Evolutionary conservation across 169 alveolate genomes (phyloP).

Genomic region (Cryptosporidium meleagridis): DNA sequence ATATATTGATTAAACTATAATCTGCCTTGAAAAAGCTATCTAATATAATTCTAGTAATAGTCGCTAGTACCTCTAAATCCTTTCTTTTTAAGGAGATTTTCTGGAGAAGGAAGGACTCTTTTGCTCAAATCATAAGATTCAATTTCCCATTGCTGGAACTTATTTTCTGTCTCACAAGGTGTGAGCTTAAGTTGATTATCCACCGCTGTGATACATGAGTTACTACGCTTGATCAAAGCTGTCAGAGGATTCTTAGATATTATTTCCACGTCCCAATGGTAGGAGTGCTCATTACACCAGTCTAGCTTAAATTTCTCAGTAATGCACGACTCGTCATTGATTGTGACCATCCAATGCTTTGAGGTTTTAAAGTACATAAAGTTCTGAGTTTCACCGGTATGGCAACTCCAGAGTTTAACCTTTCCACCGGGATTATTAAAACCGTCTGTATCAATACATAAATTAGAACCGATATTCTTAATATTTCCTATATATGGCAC

Average conservation of each 20-base stretch:
- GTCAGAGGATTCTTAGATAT: neutral
- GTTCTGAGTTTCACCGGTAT: conserved; percentile 58
- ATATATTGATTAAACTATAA: conserved; percentile 1
- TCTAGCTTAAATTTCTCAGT: conserved; percentile 42
- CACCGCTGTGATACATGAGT: conserved; percentile 21
- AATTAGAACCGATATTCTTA: conserved; percentile 55
- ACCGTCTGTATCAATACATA: conserved; percentile 63
- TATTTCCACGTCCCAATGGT: conserved; percentile 38
- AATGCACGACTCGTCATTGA: conserved; percentile 79
- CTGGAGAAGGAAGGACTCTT: conserved; percentile 68
- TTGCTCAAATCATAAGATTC: conserved; percentile 23
- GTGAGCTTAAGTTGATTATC: conserved; percentile 6
- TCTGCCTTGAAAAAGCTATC: neutral
- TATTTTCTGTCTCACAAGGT: conserved; percentile 14
- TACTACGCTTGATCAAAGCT: conserved; percentile 11
- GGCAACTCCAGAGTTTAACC: conserved; percentile 70
- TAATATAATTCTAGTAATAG: neutral
- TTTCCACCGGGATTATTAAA: conserved; percentile 64
- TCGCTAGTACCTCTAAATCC: conserved; percentile 59
- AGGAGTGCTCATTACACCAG: conserved; percentile 63
- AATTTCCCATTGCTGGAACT: conserved; percentile 45
- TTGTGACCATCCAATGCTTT: conserved; percentile 79
- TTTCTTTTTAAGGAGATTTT: conserved; percentile 27
- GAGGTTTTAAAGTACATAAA: conserved; percentile 78
- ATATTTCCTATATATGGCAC: conserved; percentile 80